phyloP scores from a whole-genome alignment of 164 flowering plant genomes.

The Chimonanthus praecox region DNA sequence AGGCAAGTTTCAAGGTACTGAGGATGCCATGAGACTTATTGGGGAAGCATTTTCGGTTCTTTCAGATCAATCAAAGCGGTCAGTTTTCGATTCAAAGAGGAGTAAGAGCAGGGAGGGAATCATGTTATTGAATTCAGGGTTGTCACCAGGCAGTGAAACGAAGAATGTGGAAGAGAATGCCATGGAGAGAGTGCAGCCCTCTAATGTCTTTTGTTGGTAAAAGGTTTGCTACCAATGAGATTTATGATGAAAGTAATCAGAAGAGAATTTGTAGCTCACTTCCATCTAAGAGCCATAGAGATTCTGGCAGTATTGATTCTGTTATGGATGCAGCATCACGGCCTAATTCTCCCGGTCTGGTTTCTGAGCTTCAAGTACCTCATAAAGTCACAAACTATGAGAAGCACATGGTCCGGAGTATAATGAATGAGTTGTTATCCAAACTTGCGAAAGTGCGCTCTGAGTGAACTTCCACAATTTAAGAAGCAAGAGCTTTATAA shows the following conservation, averaged over 20 bases:
- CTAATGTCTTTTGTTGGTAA: background rate
- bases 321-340: background rate
- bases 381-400: too few species aligned
- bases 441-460: too few species aligned
- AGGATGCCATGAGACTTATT: conserved; percentile 27
- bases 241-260: background rate
- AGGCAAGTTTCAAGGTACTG: conserved; percentile 34
- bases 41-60: conserved; percentile 34
- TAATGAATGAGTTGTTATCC: too few species aligned
- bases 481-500: too few species aligned
- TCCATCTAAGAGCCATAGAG: conserved; percentile 6
- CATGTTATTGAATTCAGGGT: conserved; percentile 7
- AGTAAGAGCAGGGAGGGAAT: conserved; percentile 13
- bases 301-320: background rate
- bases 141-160: background rate
- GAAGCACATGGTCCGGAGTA: too few species aligned
- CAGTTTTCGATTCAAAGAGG: conserved; percentile 26
- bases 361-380: too few species aligned
- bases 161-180: background rate
- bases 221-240: conserved; percentile 1
- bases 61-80: conserved; percentile 23
- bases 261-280: background rate
- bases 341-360: too few species aligned
- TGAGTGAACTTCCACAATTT: too few species aligned
- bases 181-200: background rate